These are phyloP conservation scores for Cucurbita argyrosperma DNA, from an alignment of 306 rosid species.

Conservation along the genomic window DNA sequence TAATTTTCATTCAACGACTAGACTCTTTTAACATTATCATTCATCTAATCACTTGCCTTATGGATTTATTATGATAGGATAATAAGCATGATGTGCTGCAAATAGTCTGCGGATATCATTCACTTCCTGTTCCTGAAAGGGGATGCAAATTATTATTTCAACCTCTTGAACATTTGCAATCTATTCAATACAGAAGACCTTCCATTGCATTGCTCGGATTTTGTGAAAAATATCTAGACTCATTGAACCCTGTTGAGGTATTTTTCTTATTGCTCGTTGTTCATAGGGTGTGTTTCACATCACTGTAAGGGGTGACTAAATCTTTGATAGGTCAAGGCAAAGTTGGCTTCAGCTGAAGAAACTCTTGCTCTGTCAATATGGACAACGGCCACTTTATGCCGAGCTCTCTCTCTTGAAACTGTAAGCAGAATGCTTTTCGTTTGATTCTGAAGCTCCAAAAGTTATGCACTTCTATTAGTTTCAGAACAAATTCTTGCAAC, in stretches of 20 bases:
- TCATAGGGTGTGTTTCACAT: not conserved
- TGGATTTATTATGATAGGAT: slow-evolving; percentile 40
- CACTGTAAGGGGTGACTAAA: not conserved
- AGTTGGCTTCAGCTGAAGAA: slow-evolving; percentile 83
- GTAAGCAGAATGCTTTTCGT: slow-evolving; percentile 31
- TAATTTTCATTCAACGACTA: not conserved
- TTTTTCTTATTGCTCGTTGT: slow-evolving; percentile 8
- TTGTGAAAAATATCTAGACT: slow-evolving; percentile 23
- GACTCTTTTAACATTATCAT: not conserved
- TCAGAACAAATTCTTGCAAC: not conserved
- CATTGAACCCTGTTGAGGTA: slow-evolving; percentile 46
- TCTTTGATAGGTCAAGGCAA: slow-evolving; percentile 26
- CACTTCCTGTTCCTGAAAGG: slow-evolving; percentile 48
- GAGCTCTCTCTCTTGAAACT: slow-evolving; percentile 72
- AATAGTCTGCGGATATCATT: slow-evolving; percentile 70
- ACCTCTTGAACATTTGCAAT: slow-evolving; percentile 88
- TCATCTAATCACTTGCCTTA: not conserved
- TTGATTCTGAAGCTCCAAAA: not conserved
- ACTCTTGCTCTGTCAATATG: slow-evolving; percentile 73
- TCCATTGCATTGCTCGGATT: slow-evolving; percentile 53
- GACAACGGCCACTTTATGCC: slow-evolving; percentile 79
- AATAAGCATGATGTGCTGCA: slow-evolving; percentile 70
- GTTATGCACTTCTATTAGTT: not conserved
- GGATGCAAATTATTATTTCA: slow-evolving; percentile 60
- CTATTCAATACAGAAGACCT: slow-evolving; percentile 55